These are phyloP conservation scores for Pneumocystis carinii DNA, from an alignment of 1,139 yeast genomes.

Conservation along the genomic window DNA sequence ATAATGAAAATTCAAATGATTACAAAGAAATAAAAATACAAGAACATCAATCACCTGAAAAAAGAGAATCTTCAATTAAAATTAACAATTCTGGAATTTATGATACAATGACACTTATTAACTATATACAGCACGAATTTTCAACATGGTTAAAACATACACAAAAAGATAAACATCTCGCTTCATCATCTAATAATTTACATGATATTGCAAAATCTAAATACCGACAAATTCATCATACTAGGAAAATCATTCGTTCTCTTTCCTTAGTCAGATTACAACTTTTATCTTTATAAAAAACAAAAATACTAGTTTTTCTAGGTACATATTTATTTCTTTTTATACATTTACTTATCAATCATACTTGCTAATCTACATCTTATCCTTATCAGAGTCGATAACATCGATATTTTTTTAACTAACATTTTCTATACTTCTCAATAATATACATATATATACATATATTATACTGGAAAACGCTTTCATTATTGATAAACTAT, in stretches of 20 bases:
- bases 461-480: too few species aligned
- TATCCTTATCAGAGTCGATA: too few species aligned
- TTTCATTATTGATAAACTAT: too few species aligned
- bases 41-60: background rate
- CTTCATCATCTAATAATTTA: background rate
- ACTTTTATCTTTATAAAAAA: background rate
- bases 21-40: background rate
- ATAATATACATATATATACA: too few species aligned
- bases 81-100: background rate
- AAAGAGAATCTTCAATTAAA: background rate
- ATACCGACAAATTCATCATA: background rate
- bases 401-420: too few species aligned
- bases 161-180: background rate
- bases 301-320: too few species aligned
- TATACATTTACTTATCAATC: too few species aligned
- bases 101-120: background rate
- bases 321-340: too few species aligned
- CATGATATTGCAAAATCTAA: background rate
- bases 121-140: background rate
- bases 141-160: background rate
- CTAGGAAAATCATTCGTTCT: background rate
- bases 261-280: background rate
- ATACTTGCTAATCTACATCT: too few species aligned
- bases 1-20: background rate
- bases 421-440: too few species aligned